Conservation (phyloP, 768 basidiomycete species). For the Mycena olivaceomarginata region DNA sequence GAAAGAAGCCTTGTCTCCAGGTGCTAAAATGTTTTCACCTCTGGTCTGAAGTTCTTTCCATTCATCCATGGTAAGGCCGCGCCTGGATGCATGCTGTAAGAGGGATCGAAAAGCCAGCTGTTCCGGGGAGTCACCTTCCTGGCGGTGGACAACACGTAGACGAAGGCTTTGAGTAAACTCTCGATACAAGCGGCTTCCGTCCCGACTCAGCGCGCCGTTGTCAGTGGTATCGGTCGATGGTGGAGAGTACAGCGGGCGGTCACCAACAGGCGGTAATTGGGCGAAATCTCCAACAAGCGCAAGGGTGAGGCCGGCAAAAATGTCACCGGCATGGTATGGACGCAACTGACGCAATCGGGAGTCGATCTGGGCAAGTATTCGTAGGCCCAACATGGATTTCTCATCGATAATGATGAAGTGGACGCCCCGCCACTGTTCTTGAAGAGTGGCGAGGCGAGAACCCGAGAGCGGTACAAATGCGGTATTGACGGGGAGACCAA, state of each 20-base stretch:
- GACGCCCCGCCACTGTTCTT: background rate
- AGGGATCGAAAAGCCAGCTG: slow-evolving; percentile 14
- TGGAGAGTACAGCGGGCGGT: slow-evolving; percentile 29
- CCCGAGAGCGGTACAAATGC: background rate
- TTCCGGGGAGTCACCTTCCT: slow-evolving; percentile 27
- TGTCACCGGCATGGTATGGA: background rate
- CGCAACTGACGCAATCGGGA: slow-evolving; percentile 30
- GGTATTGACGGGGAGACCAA: background rate
- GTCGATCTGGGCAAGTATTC: slow-evolving; percentile 26
- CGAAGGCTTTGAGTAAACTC: slow-evolving; percentile 26
- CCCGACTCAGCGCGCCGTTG: background rate
- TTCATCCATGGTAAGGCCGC: background rate
- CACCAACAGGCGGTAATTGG: slow-evolving; percentile 39
- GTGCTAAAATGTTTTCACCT: background rate
- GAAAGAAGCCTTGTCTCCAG: slow-evolving; percentile 2
- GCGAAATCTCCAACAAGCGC: slow-evolving; percentile 38
- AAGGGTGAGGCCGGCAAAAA: slow-evolving; percentile 34
- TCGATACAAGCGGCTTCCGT: slow-evolving; percentile 31
- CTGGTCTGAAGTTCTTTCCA: background rate
- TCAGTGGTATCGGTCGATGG: background rate
- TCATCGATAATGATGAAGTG: background rate
- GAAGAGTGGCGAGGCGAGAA: background rate
- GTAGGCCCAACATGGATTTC: slow-evolving; percentile 33
- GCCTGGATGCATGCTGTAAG: slow-evolving; percentile 28
- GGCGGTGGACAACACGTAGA: slow-evolving; percentile 29